Evolutionary conservation across 139 green algal genomes (phyloP).

Genomic region (Chlamydomonas eustigma): DNA sequence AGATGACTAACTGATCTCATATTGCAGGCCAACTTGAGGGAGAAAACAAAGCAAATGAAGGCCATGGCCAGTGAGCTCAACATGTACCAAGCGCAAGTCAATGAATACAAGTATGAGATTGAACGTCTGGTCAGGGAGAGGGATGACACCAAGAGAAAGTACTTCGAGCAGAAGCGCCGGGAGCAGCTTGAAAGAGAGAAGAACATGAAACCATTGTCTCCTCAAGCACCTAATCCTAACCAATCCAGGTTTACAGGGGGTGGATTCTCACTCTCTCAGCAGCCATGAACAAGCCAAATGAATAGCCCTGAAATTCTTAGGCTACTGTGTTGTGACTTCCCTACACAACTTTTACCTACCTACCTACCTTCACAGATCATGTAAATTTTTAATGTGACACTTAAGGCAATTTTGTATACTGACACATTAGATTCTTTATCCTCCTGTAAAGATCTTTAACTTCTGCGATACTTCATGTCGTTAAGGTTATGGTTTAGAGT

Average conservation of each 20-base stretch:
- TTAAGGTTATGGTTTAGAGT: too few species aligned
- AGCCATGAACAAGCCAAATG: too few species aligned
- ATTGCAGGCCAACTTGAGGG: slow-evolving; percentile 66
- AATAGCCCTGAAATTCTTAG: too few species aligned
- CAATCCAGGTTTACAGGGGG: slow-evolving; percentile 49
- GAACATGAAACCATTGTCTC: slow-evolving; percentile 19
- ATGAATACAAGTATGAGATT: slow-evolving; percentile 93
- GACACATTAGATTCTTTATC: too few species aligned
- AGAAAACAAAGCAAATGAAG: slow-evolving; percentile 94
- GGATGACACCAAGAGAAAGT: slow-evolving; percentile 75
- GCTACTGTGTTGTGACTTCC: too few species aligned
- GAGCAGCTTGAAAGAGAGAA: slow-evolving; percentile 63
- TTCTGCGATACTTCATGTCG: too few species aligned
- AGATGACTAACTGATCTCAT: slow-evolving; percentile 27
- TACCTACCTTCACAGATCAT: too few species aligned
- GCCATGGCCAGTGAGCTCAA: slow-evolving; percentile 86
- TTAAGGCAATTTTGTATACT: too few species aligned
- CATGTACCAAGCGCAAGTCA: slow-evolving; percentile 86
- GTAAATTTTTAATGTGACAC: too few species aligned
- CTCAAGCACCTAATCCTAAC: slow-evolving; percentile 13
- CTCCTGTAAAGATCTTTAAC: too few species aligned
- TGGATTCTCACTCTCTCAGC: slow-evolving; percentile 45
- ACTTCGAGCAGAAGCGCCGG: slow-evolving; percentile 70
- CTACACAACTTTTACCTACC: too few species aligned
- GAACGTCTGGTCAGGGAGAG: slow-evolving; percentile 73